Evolutionary conservation across 164 flowering plant genomes (phyloP), one percentile per base, ranked within the genome.

Genomic region (Vitis rotundifolia): DNA sequence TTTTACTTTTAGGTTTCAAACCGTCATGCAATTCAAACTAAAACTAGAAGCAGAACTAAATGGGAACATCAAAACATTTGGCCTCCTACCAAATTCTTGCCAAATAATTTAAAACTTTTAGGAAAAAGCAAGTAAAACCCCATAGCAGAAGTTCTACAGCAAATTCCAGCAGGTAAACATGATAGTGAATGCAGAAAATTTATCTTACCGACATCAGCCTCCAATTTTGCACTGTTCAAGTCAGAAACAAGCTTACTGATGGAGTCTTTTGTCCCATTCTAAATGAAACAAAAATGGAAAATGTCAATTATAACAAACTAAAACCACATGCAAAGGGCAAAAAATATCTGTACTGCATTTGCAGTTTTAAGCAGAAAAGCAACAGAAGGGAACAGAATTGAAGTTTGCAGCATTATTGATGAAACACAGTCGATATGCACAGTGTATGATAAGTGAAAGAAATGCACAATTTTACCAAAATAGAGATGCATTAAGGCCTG

Each of bases 261-360:
- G 56, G 93, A 87, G 31, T 91, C 99, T 70, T 87, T 95, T 57
- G 97, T 89, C 48, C 99, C 99, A 80, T 95, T 95, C 98, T 95
- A 63, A 31, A 72, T 49, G 22, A 68, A 63, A 66, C 8, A 66
- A 64, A 18, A 57, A 62, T 6, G 57, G 63, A 53, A 51, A 26
- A 72, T 31, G 47, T 52, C 49, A 50, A 13, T 28, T 51, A n/a
- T 9, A 53, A 59, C 4, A n/a, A 64, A 59, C n/a, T 60, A 31
- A 47, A 18, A 50, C 16, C 0, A 28, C 18, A 29, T 54, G 0
- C 2, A 58, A 15, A 58, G 13, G 37, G 61, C 28, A 60, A 54
- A 28, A 9, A 55, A 18, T 1, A 44, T 13, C 22, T 37, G 47
- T 3, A 15, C 5, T 1, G 26, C 26, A 22, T 22, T 22, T 22